These are phyloP conservation scores for Flaveria trinervia DNA, from an alignment of 129 eudicot species.

Conservation along the genomic window DNA sequence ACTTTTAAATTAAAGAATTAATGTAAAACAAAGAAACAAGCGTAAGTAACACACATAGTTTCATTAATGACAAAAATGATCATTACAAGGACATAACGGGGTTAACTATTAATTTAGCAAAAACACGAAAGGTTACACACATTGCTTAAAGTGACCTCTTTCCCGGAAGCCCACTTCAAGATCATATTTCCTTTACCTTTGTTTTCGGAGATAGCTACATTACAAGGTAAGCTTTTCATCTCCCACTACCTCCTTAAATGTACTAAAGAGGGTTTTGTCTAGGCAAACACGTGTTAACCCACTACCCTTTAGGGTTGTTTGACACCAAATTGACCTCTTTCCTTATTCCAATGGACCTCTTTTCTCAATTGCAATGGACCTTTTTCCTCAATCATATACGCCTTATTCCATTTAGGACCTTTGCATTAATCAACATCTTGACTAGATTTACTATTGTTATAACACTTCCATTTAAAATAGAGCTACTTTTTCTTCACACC, in stretches of 20 bases:
- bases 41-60: no score
- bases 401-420: not conserved
- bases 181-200: no score
- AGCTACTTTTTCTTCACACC: not conserved
- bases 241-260: not conserved
- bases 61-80: no score
- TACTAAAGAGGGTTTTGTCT: slow-evolving; percentile 19
- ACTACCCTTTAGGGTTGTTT: not conserved
- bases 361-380: no score
- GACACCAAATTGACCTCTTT: not conserved
- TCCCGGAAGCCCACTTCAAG: not conserved
- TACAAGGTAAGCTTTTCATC: not conserved
- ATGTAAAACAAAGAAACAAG: no score
- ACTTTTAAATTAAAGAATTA: no score
- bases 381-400: not conserved
- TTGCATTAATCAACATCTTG: not conserved
- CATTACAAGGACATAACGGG: no score
- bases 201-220: not conserved
- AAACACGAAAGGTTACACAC: no score
- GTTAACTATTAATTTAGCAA: no score
- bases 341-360: not conserved
- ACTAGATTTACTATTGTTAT: not conserved
- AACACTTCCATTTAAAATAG: not conserved
- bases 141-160: not conserved
- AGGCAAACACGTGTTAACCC: slow-evolving; percentile 7